Evolutionary conservation across 805 yeast species (phyloP).

Genomic region (Candida vaughaniae): DNA sequence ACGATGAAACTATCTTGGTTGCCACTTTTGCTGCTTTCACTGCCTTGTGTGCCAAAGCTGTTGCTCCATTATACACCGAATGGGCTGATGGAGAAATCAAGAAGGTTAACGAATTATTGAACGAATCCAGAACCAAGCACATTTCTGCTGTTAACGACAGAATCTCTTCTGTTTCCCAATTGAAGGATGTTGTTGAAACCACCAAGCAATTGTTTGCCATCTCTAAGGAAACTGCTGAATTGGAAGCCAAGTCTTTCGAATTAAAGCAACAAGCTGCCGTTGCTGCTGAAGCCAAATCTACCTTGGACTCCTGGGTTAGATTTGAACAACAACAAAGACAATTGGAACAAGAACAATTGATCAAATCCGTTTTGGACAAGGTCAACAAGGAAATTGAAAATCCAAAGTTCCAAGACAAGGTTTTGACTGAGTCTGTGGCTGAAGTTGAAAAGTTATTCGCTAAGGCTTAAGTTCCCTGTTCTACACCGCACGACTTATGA

Average conservation of each 20-base stretch:
- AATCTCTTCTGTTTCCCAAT: conserved; percentile 81
- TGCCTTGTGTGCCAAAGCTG: conserved; percentile 74
- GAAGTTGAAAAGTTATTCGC: conserved; percentile 87
- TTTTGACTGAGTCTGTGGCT: conserved; percentile 85
- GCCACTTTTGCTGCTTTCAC: conserved; percentile 77
- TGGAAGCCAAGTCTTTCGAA: conserved; percentile 93
- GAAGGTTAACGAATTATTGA: conserved; percentile 77
- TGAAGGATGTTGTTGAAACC: conserved; percentile 87
- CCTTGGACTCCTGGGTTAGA: conserved; percentile 98
- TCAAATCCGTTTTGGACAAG: conserved; percentile 81
- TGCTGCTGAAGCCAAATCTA: conserved; percentile 88
- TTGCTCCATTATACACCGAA: conserved; percentile 92
- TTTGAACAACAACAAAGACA: conserved; percentile 96
- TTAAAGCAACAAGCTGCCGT: conserved; percentile 87
- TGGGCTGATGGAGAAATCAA: conserved; percentile 87
- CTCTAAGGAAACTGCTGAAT: conserved; percentile 93
- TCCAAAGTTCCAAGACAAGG: conserved; percentile 91
- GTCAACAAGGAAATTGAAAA: conserved; percentile 80
- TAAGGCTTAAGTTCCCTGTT: conserved; percentile 19
- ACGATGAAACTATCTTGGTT: conserved; percentile 88
- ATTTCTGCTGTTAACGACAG: conserved; percentile 90
- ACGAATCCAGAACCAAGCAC: conserved; percentile 86
- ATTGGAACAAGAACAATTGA: conserved; percentile 89
- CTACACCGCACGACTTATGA: neutral
- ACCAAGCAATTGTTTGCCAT: conserved; percentile 90